Conservation (phyloP, 2,329 filamentous ascomycete genomes). For the Myriosclerotinia scirpicola region DNA sequence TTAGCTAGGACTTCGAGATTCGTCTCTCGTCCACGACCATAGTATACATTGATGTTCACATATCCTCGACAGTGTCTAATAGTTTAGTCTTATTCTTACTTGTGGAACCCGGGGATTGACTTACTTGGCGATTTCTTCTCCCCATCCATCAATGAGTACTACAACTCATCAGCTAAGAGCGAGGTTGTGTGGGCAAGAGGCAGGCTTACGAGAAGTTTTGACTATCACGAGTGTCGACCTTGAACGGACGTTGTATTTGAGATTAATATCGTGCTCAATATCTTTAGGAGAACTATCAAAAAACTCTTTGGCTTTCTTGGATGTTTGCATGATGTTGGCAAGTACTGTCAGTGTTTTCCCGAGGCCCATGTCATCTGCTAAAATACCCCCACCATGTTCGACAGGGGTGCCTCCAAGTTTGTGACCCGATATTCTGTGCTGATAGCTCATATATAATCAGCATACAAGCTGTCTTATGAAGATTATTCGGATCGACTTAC, state of each 20-base stretch:
- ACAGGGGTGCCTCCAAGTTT: conserved; percentile 55
- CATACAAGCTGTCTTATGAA: neutral
- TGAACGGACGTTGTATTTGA: conserved; percentile 27
- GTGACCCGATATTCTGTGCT: conserved; percentile 78
- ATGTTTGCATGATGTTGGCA: conserved; percentile 46
- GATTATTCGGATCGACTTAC: conserved; percentile 7
- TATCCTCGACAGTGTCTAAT: conserved; percentile 40
- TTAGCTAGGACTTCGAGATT: conserved; percentile 34
- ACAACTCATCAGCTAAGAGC: conserved; percentile 18
- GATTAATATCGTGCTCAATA: neutral
- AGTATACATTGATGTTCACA: conserved; percentile 42
- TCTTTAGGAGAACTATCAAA: neutral
- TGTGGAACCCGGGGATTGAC: conserved; percentile 6
- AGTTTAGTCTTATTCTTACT: neutral
- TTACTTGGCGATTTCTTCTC: conserved; percentile 44
- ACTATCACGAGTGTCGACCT: conserved; percentile 48
- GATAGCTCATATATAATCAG: conserved; percentile 50
- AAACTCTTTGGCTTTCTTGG: conserved; percentile 39
- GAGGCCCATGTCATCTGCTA: conserved; percentile 58
- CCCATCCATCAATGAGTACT: conserved; percentile 47
- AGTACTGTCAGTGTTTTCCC: conserved; percentile 53
- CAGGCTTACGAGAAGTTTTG: conserved; percentile 44
- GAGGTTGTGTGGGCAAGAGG: neutral
- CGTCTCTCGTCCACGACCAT: conserved; percentile 40
- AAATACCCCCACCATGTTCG: conserved; percentile 60